phyloP scores from a whole-genome alignment of 805 yeast genomes.

The Zygoascus biomembranicola region DNA sequence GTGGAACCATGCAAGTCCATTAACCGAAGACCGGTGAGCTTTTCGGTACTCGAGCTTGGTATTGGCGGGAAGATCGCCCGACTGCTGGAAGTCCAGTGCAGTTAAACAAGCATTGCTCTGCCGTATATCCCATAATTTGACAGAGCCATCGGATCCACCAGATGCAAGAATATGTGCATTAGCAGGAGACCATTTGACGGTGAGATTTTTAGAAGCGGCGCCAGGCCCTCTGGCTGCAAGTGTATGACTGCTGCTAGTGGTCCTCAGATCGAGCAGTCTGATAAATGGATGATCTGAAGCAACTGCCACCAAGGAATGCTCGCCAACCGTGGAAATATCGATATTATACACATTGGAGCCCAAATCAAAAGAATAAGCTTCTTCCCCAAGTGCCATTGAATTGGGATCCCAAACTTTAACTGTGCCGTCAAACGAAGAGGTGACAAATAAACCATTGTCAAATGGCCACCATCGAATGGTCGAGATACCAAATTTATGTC shows the following conservation, averaged over 20 bases:
- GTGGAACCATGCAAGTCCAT: conserved; percentile 70
- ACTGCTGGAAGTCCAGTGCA: conserved; percentile 49
- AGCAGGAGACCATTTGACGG: conserved; percentile 70
- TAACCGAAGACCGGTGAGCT: conserved; percentile 74
- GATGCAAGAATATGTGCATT: conserved; percentile 55
- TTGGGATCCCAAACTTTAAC: conserved; percentile 79
- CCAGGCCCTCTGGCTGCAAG: conserved; percentile 37
- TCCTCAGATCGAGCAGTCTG: conserved; percentile 63
- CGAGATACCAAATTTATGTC: conserved; percentile 69
- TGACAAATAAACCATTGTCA: conserved; percentile 79
- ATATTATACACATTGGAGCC: conserved; percentile 57
- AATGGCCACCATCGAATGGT: conserved; percentile 79
- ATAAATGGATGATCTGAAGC: conserved; percentile 65
- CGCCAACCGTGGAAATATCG: conserved; percentile 45
- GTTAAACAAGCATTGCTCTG: conserved; percentile 55
- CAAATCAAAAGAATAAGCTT: conserved; percentile 58
- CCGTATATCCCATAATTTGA: conserved; percentile 80
- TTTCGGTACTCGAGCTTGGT: conserved; percentile 30
- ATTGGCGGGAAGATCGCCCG: conserved; percentile 26
- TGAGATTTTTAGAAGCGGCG: conserved; percentile 46
- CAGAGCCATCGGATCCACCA: conserved; percentile 77
- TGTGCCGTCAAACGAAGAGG: conserved; percentile 71
- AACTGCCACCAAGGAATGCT: conserved; percentile 52
- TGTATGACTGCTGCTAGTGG: conserved; percentile 66
- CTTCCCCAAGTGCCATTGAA: conserved; percentile 35